phyloP scores from a whole-genome alignment of 2,329 filamentous ascomycete species.

The Diaporthe aspalathi region DNA sequence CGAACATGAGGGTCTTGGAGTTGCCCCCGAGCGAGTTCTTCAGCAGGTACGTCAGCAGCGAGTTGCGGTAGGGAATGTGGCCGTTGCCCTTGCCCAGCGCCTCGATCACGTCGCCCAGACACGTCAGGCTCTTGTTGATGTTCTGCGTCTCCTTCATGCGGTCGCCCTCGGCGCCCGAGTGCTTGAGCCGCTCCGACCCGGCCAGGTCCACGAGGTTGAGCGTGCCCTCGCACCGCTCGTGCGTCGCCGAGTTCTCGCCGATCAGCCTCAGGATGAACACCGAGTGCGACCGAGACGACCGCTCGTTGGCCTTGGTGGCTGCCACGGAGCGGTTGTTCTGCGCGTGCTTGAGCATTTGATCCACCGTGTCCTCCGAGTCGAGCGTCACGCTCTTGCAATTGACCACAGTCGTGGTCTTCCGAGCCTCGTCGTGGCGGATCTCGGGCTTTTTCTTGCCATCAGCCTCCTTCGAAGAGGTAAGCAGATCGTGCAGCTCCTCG shows the following conservation, averaged over 20 bases:
- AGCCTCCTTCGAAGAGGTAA: slow-evolving; percentile 71
- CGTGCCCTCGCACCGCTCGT: slow-evolving; percentile 89
- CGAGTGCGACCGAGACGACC: slow-evolving; percentile 92
- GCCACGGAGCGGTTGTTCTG: slow-evolving; percentile 90
- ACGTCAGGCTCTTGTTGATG: slow-evolving; percentile 95
- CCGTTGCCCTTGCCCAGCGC: slow-evolving; percentile 86
- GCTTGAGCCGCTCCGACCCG: slow-evolving; percentile 89
- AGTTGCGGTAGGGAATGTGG: slow-evolving; percentile 95
- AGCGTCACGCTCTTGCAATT: slow-evolving; percentile 83
- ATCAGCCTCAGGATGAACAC: slow-evolving; percentile 91
- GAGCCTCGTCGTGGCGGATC: slow-evolving; percentile 85
- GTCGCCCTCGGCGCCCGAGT: slow-evolving; percentile 87
- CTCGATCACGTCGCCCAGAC: slow-evolving; percentile 93
- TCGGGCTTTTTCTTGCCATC: slow-evolving; percentile 87
- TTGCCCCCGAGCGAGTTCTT: slow-evolving; percentile 96
- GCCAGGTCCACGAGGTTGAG: slow-evolving; percentile 96
- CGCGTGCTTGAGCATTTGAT: slow-evolving; percentile 82
- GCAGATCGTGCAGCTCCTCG: slow-evolving; percentile 91
- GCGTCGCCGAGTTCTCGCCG: slow-evolving; percentile 78
- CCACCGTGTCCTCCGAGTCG: slow-evolving; percentile 82
- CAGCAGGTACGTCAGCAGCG: slow-evolving; percentile 93
- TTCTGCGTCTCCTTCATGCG: slow-evolving; percentile 94
- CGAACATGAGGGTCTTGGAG: slow-evolving; percentile 98
- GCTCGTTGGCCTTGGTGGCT: slow-evolving; percentile 96
- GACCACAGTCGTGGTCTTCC: slow-evolving; percentile 83